Conservation (phyloP, 805 yeast genomes). For the Alloascoidea africana region DNA sequence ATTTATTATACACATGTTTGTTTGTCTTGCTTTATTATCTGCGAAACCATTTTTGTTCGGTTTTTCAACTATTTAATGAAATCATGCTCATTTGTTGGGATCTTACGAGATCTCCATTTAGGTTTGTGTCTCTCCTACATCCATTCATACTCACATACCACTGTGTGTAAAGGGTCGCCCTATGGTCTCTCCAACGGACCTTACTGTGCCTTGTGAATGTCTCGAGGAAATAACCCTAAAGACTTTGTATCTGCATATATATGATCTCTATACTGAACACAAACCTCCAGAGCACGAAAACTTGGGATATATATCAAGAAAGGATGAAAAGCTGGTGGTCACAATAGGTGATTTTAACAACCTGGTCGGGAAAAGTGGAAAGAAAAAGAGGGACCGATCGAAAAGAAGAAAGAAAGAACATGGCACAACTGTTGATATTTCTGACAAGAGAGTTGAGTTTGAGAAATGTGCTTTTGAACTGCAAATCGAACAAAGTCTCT, state of each 20-base stretch:
- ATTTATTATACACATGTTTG: no score
- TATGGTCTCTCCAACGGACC: no score
- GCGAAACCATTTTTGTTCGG: no score
- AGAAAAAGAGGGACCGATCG: background rate
- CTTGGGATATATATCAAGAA: slow-evolving; percentile 11
- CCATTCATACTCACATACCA: no score
- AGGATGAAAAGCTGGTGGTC: slow-evolving; percentile 6
- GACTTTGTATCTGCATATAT: slow-evolving; percentile 11
- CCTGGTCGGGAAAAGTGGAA: background rate
- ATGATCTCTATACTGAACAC: slow-evolving; percentile 9
- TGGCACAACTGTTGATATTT: background rate
- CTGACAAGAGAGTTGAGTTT: no score
- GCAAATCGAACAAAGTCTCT: slow-evolving; percentile 16
- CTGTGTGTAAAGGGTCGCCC: no score
- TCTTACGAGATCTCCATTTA: no score
- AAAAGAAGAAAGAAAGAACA: slow-evolving; percentile 2
- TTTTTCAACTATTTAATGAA: no score
- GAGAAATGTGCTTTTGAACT: slow-evolving; percentile 5
- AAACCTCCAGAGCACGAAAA: slow-evolving; percentile 7
- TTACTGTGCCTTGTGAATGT: no score
- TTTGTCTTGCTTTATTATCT: no score
- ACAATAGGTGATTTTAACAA: slow-evolving; percentile 5
- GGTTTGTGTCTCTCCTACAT: no score
- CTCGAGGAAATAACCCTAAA: slow-evolving; percentile 4
- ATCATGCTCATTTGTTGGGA: no score